A percentile compares a stretch with the other conserved stretches of the same genome.
phyloP scores from a whole-genome alignment of 1,139 yeast genomes.

The Yamadazyma sp. region DNA sequence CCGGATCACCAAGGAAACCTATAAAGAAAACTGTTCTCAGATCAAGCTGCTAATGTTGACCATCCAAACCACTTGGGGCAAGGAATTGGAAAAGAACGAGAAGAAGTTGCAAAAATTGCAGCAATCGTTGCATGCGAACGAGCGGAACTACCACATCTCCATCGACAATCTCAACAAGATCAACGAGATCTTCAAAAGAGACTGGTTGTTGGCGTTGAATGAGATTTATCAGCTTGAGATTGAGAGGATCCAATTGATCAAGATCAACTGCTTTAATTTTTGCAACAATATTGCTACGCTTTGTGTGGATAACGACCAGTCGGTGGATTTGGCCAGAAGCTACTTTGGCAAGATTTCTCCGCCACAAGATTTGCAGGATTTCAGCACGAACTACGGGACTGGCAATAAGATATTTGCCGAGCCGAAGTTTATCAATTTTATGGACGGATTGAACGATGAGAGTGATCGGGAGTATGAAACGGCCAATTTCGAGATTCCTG shows the following conservation, averaged over 20 bases:
- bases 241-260: conserved; percentile 72
- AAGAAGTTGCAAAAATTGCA: conserved; percentile 59
- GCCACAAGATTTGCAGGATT: conserved; percentile 55
- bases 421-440: conserved; percentile 44
- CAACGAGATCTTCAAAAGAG: conserved; percentile 71
- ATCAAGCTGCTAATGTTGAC: conserved; percentile 61
- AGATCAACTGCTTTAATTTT: conserved; percentile 79
- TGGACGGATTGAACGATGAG: conserved; percentile 37
- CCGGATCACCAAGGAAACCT: conserved; percentile 51
- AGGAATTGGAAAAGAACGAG: conserved; percentile 69
- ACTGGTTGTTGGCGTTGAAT: conserved; percentile 73
- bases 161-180: conserved; percentile 62
- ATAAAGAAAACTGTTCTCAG: conserved; percentile 58
- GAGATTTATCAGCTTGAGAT: conserved; percentile 76
- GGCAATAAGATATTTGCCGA: conserved; percentile 64
- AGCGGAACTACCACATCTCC: conserved; percentile 59
- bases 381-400: conserved; percentile 59
- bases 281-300: conserved; percentile 75
- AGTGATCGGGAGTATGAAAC: conserved; percentile 20
- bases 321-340: conserved; percentile 69
- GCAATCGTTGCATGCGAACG: conserved; percentile 45
- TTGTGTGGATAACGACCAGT: conserved; percentile 77
- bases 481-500: conserved; percentile 39
- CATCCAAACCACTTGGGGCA: conserved; percentile 74
- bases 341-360: conserved; percentile 70